Percentiles rank a stretch among this genome's conserved stretches.
Evolutionary conservation across 2,329 filamentous ascomycete species (phyloP).

Genomic region (Teratosphaeria viscida): DNA sequence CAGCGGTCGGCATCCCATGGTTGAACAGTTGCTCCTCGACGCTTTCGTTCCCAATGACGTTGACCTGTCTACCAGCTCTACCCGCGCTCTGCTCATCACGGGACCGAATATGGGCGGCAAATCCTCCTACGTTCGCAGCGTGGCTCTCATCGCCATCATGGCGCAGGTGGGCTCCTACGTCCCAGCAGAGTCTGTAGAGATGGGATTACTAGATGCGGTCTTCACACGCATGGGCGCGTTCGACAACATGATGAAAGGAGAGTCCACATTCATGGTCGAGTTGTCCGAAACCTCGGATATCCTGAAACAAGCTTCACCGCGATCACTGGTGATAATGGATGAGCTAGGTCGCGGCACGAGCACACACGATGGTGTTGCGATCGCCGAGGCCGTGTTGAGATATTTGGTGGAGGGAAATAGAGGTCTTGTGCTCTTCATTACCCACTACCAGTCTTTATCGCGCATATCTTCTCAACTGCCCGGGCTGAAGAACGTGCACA

Average conservation of each 20-base stretch:
- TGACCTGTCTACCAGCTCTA: slow-evolving; percentile 53
- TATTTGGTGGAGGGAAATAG: slow-evolving; percentile 65
- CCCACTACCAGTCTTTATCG: slow-evolving; percentile 86
- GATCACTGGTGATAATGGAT: slow-evolving; percentile 82
- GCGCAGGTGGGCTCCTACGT: slow-evolving; percentile 93
- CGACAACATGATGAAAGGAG: slow-evolving; percentile 90
- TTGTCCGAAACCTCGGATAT: slow-evolving; percentile 87
- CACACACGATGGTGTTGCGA: slow-evolving; percentile 88
- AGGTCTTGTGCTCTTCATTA: slow-evolving; percentile 88
- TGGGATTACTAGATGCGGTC: slow-evolving; percentile 83
- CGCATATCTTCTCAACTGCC: slow-evolving; percentile 60
- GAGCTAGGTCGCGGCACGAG: slow-evolving; percentile 88
- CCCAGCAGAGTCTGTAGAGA: slow-evolving; percentile 60
- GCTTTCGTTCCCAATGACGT: slow-evolving; percentile 88
- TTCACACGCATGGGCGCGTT: slow-evolving; percentile 93
- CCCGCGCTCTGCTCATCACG: slow-evolving; percentile 75
- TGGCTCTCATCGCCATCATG: slow-evolving; percentile 85
- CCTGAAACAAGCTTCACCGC: slow-evolving; percentile 74
- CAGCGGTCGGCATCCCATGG: slow-evolving; percentile 84
- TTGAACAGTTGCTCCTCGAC: slow-evolving; percentile 77
- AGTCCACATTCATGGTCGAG: slow-evolving; percentile 97
- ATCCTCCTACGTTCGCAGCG: slow-evolving; percentile 88
- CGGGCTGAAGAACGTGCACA: slow-evolving; percentile 76
- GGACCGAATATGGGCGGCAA: slow-evolving; percentile 99
- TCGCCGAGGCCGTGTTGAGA: slow-evolving; percentile 82